A percentile compares a stretch with the other conserved stretches of the same genome.
phyloP scores from a whole-genome alignment of 352 stramenopile species.

The Pythium rishiriense region DNA sequence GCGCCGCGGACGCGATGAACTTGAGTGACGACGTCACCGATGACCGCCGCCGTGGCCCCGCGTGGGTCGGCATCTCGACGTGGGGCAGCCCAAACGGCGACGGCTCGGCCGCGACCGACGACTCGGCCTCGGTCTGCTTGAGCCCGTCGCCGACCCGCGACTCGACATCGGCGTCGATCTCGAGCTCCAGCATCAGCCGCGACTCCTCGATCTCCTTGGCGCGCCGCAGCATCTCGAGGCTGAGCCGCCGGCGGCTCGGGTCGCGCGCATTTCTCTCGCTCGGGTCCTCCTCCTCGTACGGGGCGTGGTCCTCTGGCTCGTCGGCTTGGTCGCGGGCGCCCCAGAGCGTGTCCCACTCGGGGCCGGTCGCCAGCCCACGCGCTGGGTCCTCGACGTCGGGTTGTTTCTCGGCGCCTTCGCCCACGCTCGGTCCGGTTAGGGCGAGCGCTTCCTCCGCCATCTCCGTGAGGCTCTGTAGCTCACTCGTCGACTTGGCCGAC shows the following conservation, averaged over 20 bases:
- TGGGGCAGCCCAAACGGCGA: constrained; percentile 16
- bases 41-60: neutral
- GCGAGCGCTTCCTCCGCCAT: constrained; percentile 14
- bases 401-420: no score
- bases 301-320: neutral
- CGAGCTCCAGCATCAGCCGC: constrained; percentile 12
- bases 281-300: neutral
- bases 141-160: constrained; percentile 7
- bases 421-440: no score
- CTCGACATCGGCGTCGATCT: constrained; percentile 8
- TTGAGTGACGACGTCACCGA: constrained; percentile 13
- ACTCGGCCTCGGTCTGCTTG: constrained; percentile 16
- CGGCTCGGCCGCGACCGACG: constrained; percentile 4
- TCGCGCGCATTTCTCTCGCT: neutral
- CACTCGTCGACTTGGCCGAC: neutral
- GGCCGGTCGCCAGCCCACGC: neutral
- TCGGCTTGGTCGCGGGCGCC: neutral
- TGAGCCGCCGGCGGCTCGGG: neutral
- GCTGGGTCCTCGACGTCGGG: neutral
- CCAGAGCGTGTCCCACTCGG: neutral
- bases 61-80: constrained; percentile 2
- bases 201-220: constrained; percentile 8
- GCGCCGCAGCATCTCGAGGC: neutral
- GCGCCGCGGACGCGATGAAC: neutral
- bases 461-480: constrained; percentile 12